Conservation (phyloP, 306 rosid species). For the Albizia julibrissin region DNA sequence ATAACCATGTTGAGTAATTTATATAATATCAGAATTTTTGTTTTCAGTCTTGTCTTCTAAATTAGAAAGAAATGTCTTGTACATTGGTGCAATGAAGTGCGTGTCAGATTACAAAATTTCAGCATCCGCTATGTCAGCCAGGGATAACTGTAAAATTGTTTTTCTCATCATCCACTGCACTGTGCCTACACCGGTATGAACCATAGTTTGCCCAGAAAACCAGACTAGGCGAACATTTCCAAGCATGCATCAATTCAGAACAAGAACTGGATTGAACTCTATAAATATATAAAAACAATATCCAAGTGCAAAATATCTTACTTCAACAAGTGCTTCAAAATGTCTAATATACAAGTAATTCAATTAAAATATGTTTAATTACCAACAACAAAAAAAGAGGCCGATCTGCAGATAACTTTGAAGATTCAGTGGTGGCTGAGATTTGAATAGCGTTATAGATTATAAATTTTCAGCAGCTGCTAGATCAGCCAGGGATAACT, state of each 20-base stretch:
- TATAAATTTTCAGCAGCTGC: slow-evolving; percentile 62
- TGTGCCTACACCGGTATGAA: neutral
- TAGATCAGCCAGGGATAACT: slow-evolving; percentile 92
- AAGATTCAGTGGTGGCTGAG: neutral
- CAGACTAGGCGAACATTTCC: neutral
- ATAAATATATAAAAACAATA: too few relatives aligned
- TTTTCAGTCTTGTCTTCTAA: neutral
- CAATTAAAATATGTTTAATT: neutral
- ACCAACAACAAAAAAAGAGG: neutral
- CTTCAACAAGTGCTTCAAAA: neutral
- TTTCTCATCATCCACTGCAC: slow-evolving; percentile 66
- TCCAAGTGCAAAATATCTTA: too few relatives aligned
- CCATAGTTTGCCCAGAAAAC: neutral
- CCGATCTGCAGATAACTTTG: neutral
- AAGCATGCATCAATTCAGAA: too few relatives aligned
- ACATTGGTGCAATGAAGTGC: neutral
- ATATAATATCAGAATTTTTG: neutral
- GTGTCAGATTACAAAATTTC: slow-evolving; percentile 74
- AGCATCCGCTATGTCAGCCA: slow-evolving; percentile 73
- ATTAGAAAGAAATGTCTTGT: neutral
- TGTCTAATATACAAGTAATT: too few relatives aligned
- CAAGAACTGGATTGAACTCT: neutral
- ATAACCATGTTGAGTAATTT: neutral
- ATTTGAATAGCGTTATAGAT: neutral
- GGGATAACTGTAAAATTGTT: slow-evolving; percentile 82